Percentiles rank a stretch among this genome's conserved stretches.
phyloP scores from a whole-genome alignment of 164 flowering plant species.

The Chloranthus sessilifolius region DNA sequence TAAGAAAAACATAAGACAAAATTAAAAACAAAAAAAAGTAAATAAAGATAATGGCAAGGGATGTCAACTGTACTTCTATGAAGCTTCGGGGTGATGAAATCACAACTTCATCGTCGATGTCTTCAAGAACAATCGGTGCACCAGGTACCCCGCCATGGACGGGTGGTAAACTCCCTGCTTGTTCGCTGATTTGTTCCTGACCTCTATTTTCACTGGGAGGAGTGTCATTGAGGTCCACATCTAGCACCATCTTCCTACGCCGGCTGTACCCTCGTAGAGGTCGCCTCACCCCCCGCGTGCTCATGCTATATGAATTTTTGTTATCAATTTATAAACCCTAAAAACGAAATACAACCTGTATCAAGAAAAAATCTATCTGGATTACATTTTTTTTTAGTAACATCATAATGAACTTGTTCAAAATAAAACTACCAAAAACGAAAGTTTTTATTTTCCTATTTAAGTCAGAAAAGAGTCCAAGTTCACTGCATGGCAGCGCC shows the following conservation, averaged over 20 bases:
- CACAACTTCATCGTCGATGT: constrained; percentile 69
- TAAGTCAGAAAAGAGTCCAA: too few relatives aligned
- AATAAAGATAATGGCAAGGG: neutral
- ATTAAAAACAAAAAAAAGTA: neutral
- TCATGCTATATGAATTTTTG: too few relatives aligned
- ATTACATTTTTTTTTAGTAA: too few relatives aligned
- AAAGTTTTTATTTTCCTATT: too few relatives aligned
- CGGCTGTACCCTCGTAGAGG: constrained; percentile 19
- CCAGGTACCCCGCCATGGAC: constrained; percentile 2
- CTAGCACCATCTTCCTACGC: constrained; percentile 31
- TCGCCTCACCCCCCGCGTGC: constrained; percentile 11
- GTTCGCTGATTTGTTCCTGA: constrained; percentile 23
- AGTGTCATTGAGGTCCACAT: constrained; percentile 44
- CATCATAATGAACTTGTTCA: too few relatives aligned
- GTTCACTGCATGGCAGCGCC: too few relatives aligned
- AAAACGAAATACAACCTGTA: too few relatives aligned
- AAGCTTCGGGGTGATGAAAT: constrained; percentile 64
- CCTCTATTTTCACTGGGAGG: constrained; percentile 40
- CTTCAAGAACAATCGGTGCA: constrained; percentile 59
- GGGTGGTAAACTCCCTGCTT: constrained; percentile 11
- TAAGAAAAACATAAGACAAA: too few relatives aligned
- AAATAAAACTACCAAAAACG: too few relatives aligned
- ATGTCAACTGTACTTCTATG: constrained; percentile 40
- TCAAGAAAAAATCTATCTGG: too few relatives aligned
- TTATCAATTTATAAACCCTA: too few relatives aligned